Percentiles rank a stretch among this genome's conserved stretches.
phyloP scores from a whole-genome alignment of 352 stramenopile species.

The Pythium insidiosum region DNA sequence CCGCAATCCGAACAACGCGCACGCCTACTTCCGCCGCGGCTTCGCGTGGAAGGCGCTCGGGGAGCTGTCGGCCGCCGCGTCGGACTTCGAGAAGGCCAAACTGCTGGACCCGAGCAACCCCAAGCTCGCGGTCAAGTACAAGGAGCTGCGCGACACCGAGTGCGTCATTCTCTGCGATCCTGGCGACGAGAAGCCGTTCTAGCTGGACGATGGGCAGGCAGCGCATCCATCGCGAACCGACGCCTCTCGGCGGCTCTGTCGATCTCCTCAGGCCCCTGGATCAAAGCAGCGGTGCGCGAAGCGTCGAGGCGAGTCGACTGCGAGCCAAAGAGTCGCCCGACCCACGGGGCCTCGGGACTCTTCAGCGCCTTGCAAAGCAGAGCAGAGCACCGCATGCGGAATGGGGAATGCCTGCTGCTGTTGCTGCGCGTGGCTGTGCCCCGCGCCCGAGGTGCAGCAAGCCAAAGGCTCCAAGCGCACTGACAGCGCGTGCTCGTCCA shows the following conservation, averaged over 20 bases:
- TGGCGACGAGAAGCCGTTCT: slow-evolving; percentile 49
- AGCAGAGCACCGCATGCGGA: too few relatives aligned
- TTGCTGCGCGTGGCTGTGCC: too few relatives aligned
- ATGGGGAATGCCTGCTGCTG: neutral
- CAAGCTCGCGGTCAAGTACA: slow-evolving; percentile 74
- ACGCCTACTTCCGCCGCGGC: slow-evolving; percentile 75
- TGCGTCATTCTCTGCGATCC: slow-evolving; percentile 63
- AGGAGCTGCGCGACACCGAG: slow-evolving; percentile 55
- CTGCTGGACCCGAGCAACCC: slow-evolving; percentile 57
- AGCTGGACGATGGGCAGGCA: too few relatives aligned
- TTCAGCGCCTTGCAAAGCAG: too few relatives aligned
- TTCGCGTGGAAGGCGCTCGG: slow-evolving; percentile 66
- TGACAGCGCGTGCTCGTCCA: neutral
- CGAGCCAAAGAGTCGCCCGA: too few relatives aligned
- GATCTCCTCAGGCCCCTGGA: too few relatives aligned
- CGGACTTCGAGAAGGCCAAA: slow-evolving; percentile 68
- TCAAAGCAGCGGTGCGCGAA: too few relatives aligned
- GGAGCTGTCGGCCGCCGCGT: slow-evolving; percentile 36
- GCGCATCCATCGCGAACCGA: too few relatives aligned
- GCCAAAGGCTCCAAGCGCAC: neutral
- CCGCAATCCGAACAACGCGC: slow-evolving; percentile 70
- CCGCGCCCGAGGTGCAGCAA: too few relatives aligned
- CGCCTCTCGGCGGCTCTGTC: too few relatives aligned
- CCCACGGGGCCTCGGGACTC: too few relatives aligned
- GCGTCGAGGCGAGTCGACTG: too few relatives aligned